Percentiles rank a stretch among this genome's conserved stretches.
These are phyloP conservation scores for Fistulinella prunicolor DNA, from an alignment of 768 basidiomycete species.

Conservation along the genomic window DNA sequence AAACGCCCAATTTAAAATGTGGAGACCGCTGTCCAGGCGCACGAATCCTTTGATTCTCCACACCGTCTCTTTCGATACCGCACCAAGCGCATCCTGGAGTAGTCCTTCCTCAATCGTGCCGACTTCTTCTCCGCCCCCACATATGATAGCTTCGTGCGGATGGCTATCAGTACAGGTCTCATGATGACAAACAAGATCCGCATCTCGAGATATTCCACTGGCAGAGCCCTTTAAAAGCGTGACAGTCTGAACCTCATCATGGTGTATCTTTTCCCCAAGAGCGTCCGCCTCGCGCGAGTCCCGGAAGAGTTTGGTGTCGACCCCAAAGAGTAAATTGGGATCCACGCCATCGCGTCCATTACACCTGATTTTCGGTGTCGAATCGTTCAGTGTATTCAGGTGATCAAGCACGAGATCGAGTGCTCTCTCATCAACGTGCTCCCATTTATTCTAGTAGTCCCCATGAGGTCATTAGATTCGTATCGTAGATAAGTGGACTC, in stretches of 20 bases:
- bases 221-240: conserved; percentile 55
- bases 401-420: conserved; percentile 86
- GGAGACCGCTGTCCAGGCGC: conserved; percentile 39
- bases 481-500: conserved; percentile 26
- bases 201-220: conserved; percentile 7
- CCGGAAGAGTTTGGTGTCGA: conserved; percentile 78
- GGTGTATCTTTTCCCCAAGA: conserved; percentile 41
- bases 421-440: conserved; percentile 72
- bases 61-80: conserved; percentile 62
- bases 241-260: conserved; percentile 84
- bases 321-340: conserved; percentile 81
- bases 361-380: conserved; percentile 80
- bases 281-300: conserved; percentile 9
- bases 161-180: conserved; percentile 6
- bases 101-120: conserved; percentile 34
- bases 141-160: neutral
- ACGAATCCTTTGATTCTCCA: conserved; percentile 91
- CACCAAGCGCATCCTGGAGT: conserved; percentile 46
- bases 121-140: conserved; percentile 10
- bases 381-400: conserved; percentile 84
- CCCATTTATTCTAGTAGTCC: conserved; percentile 77
- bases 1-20: conserved; percentile 93
- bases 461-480: conserved; percentile 5
- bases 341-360: conserved; percentile 63
- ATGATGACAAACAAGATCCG: conserved; percentile 19